Conservation (phyloP, 305 asterid species). For the Withania somnifera region DNA sequence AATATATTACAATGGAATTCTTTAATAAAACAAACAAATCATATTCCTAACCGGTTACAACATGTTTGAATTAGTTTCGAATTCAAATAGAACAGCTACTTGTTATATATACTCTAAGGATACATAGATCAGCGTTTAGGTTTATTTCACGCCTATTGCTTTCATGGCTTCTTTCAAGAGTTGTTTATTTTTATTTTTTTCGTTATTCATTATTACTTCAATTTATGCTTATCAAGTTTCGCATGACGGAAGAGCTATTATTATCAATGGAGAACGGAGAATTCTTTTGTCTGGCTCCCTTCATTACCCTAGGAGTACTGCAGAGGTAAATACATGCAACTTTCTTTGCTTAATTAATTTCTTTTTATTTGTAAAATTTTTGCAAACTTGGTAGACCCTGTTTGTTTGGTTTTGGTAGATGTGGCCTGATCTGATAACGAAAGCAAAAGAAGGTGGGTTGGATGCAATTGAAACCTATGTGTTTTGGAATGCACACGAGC, state of each 20-base stretch:
- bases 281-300: conserved; percentile 43
- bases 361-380: too few species aligned
- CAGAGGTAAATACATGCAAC: conserved; percentile 10
- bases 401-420: conserved; percentile 21
- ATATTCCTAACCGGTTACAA: neutral
- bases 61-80: neutral
- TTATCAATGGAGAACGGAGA: conserved; percentile 27
- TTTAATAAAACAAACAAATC: neutral
- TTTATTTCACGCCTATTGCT: neutral
- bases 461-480: conserved; percentile 70
- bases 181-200: neutral
- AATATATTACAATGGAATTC: too few species aligned
- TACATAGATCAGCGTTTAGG: neutral
- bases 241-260: conserved; percentile 42
- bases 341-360: neutral
- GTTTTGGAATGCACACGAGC: conserved; percentile 77
- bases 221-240: conserved; percentile 18
- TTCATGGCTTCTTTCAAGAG: neutral
- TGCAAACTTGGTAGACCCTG: neutral
- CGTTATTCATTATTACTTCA: neutral
- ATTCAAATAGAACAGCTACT: neutral
- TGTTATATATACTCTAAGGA: neutral
- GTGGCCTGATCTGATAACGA: conserved; percentile 73
- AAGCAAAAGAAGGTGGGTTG: conserved; percentile 60
- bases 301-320: conserved; percentile 51